These are phyloP conservation scores for Amaranthus palmeri DNA, from an alignment of 148 eudicot species.

Conservation along the genomic window DNA sequence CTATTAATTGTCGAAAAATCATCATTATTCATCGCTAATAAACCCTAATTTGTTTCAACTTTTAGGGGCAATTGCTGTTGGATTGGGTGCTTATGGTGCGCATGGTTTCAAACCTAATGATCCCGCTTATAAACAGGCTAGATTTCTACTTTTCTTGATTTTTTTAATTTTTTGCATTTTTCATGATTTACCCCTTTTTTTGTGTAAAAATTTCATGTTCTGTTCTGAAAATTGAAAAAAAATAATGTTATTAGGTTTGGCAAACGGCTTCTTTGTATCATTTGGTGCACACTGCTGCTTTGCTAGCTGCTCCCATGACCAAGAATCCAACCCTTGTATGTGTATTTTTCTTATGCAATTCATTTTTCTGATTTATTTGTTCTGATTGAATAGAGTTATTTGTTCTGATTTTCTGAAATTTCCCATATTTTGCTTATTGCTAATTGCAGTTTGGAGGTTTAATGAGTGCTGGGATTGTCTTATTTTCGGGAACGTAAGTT, in stretches of 20 bases:
- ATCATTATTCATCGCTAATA: background rate
- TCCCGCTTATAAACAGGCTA: constrained; percentile 65
- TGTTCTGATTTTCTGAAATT: background rate
- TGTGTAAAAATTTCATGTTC: background rate
- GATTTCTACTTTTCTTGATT: background rate
- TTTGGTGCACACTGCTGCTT: constrained; percentile 83
- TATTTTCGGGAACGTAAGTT: constrained; percentile 95
- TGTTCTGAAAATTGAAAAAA: background rate
- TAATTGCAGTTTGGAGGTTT: constrained; percentile 80
- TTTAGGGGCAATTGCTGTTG: constrained; percentile 74
- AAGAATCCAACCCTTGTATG: constrained; percentile 68
- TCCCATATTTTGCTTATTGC: background rate
- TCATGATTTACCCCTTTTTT: background rate
- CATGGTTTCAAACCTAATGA: constrained; percentile 86
- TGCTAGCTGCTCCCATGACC: constrained; percentile 71
- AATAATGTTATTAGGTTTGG: constrained; percentile 59
- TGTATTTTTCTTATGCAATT: constrained; percentile 2
- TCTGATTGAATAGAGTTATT: background rate
- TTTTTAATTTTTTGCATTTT: background rate
- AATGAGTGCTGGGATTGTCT: constrained; percentile 70
- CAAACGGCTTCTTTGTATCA: constrained; percentile 87
- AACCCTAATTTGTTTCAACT: background rate
- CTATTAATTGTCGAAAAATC: background rate
- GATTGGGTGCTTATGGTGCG: constrained; percentile 84
- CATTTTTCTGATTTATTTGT: background rate